Percentiles rank a stretch among this genome's conserved stretches.
These are phyloP conservation scores for Byssoonygena ceratinophila DNA, from an alignment of 2,329 filamentous ascomycete genomes.

Conservation along the genomic window DNA sequence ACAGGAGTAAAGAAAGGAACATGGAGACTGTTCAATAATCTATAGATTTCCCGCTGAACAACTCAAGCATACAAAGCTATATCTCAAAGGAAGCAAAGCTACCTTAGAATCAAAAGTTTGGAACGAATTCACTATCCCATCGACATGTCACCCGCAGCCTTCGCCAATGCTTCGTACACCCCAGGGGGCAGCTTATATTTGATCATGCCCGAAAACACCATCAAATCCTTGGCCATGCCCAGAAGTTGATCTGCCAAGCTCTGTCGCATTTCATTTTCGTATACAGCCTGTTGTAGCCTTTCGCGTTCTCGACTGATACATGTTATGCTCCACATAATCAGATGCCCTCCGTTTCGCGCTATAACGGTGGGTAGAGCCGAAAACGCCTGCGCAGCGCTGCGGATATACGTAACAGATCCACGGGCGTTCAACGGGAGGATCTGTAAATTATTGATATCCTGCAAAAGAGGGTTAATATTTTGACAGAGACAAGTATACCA, in stretches of 20 bases:
- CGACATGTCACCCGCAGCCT: constrained; percentile 57
- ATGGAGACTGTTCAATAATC: background rate
- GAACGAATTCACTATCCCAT: background rate
- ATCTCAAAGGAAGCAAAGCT: too few species aligned
- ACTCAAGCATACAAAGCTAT: too few species aligned
- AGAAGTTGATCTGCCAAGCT: constrained; percentile 57
- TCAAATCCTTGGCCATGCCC: constrained; percentile 77
- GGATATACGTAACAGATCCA: constrained; percentile 68
- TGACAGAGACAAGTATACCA: background rate
- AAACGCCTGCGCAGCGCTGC: constrained; percentile 70
- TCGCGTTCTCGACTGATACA: constrained; percentile 73
- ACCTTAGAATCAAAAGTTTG: too few species aligned
- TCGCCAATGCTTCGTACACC: constrained; percentile 78
- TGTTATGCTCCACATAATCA: constrained; percentile 87
- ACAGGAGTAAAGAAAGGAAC: background rate
- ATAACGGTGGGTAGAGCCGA: constrained; percentile 67
- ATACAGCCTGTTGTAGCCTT: constrained; percentile 58
- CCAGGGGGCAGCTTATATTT: constrained; percentile 79
- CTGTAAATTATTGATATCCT: constrained; percentile 63
- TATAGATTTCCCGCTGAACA: background rate
- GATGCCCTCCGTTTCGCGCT: constrained; percentile 76
- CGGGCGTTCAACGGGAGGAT: constrained; percentile 68
- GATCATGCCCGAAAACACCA: constrained; percentile 86
- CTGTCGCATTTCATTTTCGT: constrained; percentile 45
- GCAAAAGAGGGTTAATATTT: constrained; percentile 19